Evolutionary conservation across 306 rosid species (phyloP).

Genomic region (Pterocarpus macrocarpus): DNA sequence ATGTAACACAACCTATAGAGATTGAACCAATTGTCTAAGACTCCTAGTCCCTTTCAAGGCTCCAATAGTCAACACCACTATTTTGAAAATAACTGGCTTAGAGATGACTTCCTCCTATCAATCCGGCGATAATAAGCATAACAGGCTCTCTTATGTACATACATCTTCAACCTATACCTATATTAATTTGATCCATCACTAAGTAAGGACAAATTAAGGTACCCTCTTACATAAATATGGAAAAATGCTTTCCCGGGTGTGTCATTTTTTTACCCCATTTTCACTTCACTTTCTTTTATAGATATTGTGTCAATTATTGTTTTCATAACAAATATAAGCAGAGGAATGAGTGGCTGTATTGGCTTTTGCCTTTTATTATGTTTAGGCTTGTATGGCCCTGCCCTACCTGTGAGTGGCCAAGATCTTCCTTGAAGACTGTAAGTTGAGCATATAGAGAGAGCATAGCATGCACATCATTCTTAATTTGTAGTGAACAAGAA

Average conservation of each 20-base stretch:
- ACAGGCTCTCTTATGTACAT: slow-evolving; percentile 7
- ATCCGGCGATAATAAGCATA: slow-evolving; percentile 52
- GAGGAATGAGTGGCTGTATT: background rate
- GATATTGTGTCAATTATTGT: background rate
- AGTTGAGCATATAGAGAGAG: slow-evolving; percentile 14
- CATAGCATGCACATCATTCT: background rate
- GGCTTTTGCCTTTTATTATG: background rate
- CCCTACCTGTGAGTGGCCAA: slow-evolving; percentile 25
- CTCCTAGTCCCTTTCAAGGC: slow-evolving; percentile 47
- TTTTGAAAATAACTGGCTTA: slow-evolving; percentile 29
- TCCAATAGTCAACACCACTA: slow-evolving; percentile 43
- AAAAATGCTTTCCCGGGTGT: background rate
- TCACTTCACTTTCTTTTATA: background rate
- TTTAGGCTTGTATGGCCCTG: slow-evolving; percentile 16
- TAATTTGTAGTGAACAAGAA: slow-evolving; percentile 7
- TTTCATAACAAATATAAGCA: background rate
- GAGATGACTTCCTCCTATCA: slow-evolving; percentile 51
- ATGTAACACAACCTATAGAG: background rate
- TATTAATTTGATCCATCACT: slow-evolving; percentile 14
- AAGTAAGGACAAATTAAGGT: slow-evolving; percentile 21
- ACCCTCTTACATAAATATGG: slow-evolving; percentile 26
- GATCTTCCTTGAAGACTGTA: slow-evolving; percentile 39
- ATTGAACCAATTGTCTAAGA: slow-evolving; percentile 4
- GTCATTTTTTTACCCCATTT: slow-evolving; percentile 1
- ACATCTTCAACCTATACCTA: background rate